A percentile compares a stretch with the other conserved stretches of the same genome.
These are phyloP conservation scores for Lentinula detonsa DNA, from an alignment of 768 basidiomycete species.

Conservation along the genomic window DNA sequence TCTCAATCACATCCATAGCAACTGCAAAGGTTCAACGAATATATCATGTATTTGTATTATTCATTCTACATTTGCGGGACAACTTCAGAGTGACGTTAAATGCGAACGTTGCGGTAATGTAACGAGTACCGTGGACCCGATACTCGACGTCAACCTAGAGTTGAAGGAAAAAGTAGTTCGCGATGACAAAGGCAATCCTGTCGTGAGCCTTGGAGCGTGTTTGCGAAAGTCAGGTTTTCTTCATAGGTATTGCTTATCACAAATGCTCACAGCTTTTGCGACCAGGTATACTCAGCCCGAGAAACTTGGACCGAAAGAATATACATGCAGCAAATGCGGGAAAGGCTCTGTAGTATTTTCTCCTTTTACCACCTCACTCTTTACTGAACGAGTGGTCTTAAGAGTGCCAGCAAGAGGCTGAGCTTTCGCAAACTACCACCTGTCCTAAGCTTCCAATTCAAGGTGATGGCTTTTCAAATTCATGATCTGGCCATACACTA, in stretches of 20 bases:
- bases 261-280: slow-evolving; percentile 4
- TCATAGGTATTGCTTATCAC: background rate
- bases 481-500: background rate
- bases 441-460: slow-evolving; percentile 92
- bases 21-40: slow-evolving; percentile 68
- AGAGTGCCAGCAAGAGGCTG: slow-evolving; percentile 81
- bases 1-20: slow-evolving; percentile 83
- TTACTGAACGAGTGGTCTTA: slow-evolving; percentile 5
- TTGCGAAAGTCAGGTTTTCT: slow-evolving; percentile 44
- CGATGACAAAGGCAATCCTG: background rate
- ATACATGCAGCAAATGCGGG: slow-evolving; percentile 78
- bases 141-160: slow-evolving; percentile 88
- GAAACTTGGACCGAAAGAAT: slow-evolving; percentile 76
- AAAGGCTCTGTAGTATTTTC: slow-evolving; percentile 46
- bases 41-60: slow-evolving; percentile 86
- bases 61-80: slow-evolving; percentile 85
- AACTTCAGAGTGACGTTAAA: slow-evolving; percentile 81
- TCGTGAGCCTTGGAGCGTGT: slow-evolving; percentile 51
- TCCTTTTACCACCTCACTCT: background rate
- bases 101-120: slow-evolving; percentile 81
- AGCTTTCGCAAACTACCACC: slow-evolving; percentile 83
- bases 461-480: slow-evolving; percentile 41
- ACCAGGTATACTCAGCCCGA: slow-evolving; percentile 81
- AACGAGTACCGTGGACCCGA: slow-evolving; percentile 79
- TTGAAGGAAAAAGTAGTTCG: slow-evolving; percentile 36